Conservation (phyloP, 768 basidiomycete species). For the Lactifluus subvellereus region DNA sequence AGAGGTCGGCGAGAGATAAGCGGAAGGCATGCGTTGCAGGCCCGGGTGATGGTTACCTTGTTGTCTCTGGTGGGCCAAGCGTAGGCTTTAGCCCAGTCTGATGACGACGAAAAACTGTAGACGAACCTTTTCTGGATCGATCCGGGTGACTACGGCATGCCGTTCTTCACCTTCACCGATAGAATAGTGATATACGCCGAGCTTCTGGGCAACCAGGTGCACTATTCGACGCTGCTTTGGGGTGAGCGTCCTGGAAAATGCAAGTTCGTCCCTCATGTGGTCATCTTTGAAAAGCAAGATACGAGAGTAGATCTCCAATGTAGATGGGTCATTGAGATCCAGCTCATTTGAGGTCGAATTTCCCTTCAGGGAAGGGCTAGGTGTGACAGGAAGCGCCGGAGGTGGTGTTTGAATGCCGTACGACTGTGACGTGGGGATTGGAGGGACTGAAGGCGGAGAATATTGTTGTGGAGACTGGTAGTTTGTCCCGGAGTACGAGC, state of each 20-base stretch:
- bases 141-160: slow-evolving; percentile 90
- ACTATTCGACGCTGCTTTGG: slow-evolving; percentile 88
- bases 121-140: slow-evolving; percentile 75
- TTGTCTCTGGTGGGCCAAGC: slow-evolving; percentile 27
- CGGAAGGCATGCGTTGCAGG: slow-evolving; percentile 76
- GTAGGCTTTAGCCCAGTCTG: neutral
- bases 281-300: slow-evolving; percentile 97
- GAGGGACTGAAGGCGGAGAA: slow-evolving; percentile 50
- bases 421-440: slow-evolving; percentile 37
- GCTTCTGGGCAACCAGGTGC: slow-evolving; percentile 92
- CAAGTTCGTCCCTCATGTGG: slow-evolving; percentile 93
- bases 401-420: slow-evolving; percentile 46
- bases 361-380: slow-evolving; percentile 57
- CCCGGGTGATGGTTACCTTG: slow-evolving; percentile 45
- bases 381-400: slow-evolving; percentile 45
- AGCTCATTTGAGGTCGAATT: slow-evolving; percentile 60
- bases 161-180: slow-evolving; percentile 90
- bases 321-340: slow-evolving; percentile 93
- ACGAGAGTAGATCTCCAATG: slow-evolving; percentile 94
- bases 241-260: slow-evolving; percentile 83
- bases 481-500: slow-evolving; percentile 60
- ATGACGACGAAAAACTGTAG: slow-evolving; percentile 1
- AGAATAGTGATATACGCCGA: slow-evolving; percentile 92
- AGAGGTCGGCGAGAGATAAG: slow-evolving; percentile 58
- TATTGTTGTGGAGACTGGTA: slow-evolving; percentile 59